Evolutionary conservation across 495 filamentous ascomycete genomes (phyloP).

Genomic region (Penicillium cosmopolitanum): DNA sequence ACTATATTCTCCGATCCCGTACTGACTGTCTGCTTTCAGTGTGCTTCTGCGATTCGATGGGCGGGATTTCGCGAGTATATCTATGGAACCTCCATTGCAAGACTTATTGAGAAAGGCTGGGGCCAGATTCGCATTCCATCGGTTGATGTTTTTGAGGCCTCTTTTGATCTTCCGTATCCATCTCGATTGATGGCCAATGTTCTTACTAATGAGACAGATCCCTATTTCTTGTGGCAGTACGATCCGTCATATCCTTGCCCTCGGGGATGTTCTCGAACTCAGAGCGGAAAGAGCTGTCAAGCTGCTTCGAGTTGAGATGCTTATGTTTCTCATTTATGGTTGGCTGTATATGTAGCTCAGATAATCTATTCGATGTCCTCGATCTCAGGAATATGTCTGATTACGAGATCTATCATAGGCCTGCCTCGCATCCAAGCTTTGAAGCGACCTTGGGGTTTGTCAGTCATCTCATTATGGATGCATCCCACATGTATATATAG

Average conservation of each 20-base stretch:
- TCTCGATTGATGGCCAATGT: constrained; percentile 45
- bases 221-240: constrained; percentile 57
- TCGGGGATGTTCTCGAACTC: constrained; percentile 34
- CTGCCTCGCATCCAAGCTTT: too few species aligned
- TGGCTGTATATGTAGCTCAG: too few species aligned
- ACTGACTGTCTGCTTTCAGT: constrained; percentile 27
- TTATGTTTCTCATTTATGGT: too few species aligned
- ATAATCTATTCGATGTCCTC: too few species aligned
- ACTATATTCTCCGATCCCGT: too few species aligned
- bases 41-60: constrained; percentile 59
- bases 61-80: constrained; percentile 58
- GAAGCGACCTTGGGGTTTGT: too few species aligned
- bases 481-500: too few species aligned
- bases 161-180: constrained; percentile 36
- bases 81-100: constrained; percentile 54
- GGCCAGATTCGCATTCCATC: constrained; percentile 51
- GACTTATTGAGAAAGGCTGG: constrained; percentile 47
- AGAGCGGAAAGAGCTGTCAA: too few species aligned
- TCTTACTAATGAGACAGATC: constrained; percentile 55
- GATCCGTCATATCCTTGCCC: constrained; percentile 47
- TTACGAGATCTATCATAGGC: too few species aligned
- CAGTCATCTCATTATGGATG: too few species aligned
- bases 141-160: constrained; percentile 48
- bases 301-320: too few species aligned
- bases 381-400: too few species aligned